Evolutionary conservation across 371 early-diverging fungal genomes (phyloP).

Genomic region (Actinomucor elegans): DNA sequence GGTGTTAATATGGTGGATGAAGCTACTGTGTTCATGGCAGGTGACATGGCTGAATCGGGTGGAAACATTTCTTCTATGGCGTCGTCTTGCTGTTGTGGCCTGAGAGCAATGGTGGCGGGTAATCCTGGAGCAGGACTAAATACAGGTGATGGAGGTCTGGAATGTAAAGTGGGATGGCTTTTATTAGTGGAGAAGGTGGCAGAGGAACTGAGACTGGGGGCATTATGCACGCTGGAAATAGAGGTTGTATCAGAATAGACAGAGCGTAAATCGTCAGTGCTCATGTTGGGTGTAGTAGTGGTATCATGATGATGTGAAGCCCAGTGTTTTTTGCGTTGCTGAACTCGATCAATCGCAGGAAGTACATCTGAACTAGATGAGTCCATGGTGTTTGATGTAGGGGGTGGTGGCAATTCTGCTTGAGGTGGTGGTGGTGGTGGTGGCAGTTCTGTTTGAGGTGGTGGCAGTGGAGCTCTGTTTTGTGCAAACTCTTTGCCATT

Average conservation of each 20-base stretch:
- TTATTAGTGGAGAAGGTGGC: conserved; percentile 24
- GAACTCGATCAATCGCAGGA: conserved; percentile 9
- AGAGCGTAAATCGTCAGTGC: conserved; percentile 20
- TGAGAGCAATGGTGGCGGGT: conserved; percentile 34
- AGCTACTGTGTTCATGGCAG: conserved; percentile 41
- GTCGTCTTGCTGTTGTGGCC: conserved; percentile 14
- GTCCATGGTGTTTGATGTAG: neutral
- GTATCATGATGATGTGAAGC: neutral
- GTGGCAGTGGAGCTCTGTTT: neutral
- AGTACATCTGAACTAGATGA: conserved; percentile 20
- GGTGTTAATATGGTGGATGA: conserved; percentile 41
- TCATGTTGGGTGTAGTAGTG: neutral
- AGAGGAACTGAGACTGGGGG: conserved; percentile 37
- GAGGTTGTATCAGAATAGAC: conserved; percentile 31
- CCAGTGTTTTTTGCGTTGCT: neutral
- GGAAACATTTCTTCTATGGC: conserved; percentile 31
- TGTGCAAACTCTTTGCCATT: conserved; percentile 11
- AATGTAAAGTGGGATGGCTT: conserved; percentile 23
- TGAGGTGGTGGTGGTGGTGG: neutral
- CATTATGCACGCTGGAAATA: conserved; percentile 19
- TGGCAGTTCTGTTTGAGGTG: conserved; percentile 4
- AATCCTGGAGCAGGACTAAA: conserved; percentile 39
- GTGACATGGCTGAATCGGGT: conserved; percentile 20
- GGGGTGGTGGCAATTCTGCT: neutral
- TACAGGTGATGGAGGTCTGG: conserved; percentile 37